These are phyloP conservation scores for Hygrophoropsis aurantiaca DNA, from an alignment of 768 basidiomycete species.

Conservation along the genomic window DNA sequence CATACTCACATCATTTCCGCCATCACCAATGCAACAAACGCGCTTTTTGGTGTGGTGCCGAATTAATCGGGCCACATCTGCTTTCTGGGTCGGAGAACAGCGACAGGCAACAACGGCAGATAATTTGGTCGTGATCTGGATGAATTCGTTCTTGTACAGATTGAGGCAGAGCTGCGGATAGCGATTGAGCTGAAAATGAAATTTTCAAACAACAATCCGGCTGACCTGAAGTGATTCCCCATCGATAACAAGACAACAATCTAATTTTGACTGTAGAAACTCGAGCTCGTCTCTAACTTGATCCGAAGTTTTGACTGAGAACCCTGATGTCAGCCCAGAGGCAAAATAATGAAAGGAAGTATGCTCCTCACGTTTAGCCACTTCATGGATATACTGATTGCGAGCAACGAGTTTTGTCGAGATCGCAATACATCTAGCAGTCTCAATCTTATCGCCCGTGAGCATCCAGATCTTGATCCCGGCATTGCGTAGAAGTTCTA, in stretches of 20 bases:
- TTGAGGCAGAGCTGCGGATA: slow-evolving; percentile 77
- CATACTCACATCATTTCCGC: slow-evolving; percentile 99
- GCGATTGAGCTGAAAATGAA: neutral
- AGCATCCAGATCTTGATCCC: slow-evolving; percentile 99
- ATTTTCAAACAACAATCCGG: neutral
- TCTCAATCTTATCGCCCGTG: slow-evolving; percentile 99
- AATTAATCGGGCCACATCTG: slow-evolving; percentile 93
- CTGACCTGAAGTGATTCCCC: slow-evolving; percentile 91
- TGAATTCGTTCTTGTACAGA: slow-evolving; percentile 90
- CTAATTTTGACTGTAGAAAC: slow-evolving; percentile 90
- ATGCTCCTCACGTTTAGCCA: slow-evolving; percentile 71
- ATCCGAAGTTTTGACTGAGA: slow-evolving; percentile 80
- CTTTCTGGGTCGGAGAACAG: slow-evolving; percentile 98
- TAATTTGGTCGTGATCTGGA: slow-evolving; percentile 93
- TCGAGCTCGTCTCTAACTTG: slow-evolving; percentile 86
- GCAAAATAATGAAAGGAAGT: neutral
- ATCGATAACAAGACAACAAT: slow-evolving; percentile 98
- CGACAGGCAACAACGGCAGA: slow-evolving; percentile 97
- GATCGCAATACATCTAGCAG: slow-evolving; percentile 96
- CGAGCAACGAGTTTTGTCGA: slow-evolving; percentile 94
- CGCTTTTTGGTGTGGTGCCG: slow-evolving; percentile 89
- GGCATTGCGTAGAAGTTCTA: slow-evolving; percentile 91
- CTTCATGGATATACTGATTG: slow-evolving; percentile 97
- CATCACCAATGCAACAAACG: slow-evolving; percentile 98
- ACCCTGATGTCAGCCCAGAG: slow-evolving; percentile 3